Evolutionary conservation across 345 rosid genomes (phyloP).

Genomic region (Gossypium longicalyx): DNA sequence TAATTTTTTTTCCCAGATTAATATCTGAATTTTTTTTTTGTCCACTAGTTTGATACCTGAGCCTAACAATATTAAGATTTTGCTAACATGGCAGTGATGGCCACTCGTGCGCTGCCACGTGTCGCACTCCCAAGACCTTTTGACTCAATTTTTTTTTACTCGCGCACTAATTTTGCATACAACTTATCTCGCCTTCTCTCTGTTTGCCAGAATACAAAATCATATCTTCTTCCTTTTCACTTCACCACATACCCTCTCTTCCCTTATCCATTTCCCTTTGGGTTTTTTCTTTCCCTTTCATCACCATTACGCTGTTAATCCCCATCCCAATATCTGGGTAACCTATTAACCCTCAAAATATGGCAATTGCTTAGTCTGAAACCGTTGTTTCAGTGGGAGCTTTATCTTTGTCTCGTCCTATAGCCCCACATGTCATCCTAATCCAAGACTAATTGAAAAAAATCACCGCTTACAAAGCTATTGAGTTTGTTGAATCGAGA

Average conservation of each 20-base stretch:
- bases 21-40: rapidly evolving
- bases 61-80: too few species aligned
- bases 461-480: constrained; percentile 62
- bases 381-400: constrained; percentile 12
- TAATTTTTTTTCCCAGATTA: too few species aligned
- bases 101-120: too few species aligned
- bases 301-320: not conserved
- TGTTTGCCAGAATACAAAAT: not conserved
- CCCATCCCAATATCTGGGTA: not conserved
- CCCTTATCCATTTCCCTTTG: not conserved
- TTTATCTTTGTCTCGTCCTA: not conserved
- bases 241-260: not conserved
- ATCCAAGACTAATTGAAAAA: constrained; percentile 18
- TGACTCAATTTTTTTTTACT: too few species aligned
- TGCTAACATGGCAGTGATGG: too few species aligned
- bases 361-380: constrained; percentile 20
- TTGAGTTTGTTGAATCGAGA: constrained; percentile 80
- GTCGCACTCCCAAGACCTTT: too few species aligned
- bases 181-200: constrained; percentile 5
- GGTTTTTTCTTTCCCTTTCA: not conserved
- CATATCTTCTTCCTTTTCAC: not conserved
- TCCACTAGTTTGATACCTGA: too few species aligned
- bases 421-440: constrained; percentile 11
- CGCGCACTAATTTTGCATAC: not conserved
- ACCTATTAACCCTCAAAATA: not conserved